Evolutionary conservation across 768 basidiomycete species (phyloP), one percentile per base, ranked within the genome.

Genomic region (Hygrocybe punicea): DNA sequence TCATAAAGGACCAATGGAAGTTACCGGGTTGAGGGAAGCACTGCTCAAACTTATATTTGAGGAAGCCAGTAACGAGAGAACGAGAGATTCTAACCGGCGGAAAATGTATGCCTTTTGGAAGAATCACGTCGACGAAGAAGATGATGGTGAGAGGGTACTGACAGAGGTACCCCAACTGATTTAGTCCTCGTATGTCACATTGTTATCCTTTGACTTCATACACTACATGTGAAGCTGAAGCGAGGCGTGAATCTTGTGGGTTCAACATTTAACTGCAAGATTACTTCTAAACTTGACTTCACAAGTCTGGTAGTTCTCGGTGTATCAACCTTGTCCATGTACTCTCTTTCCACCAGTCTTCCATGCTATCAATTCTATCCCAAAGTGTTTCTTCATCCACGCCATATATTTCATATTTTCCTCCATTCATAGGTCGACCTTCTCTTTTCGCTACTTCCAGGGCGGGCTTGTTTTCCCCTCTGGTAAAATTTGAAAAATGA

Each of bases 311-410:
- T 54, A 94, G 71, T 70, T 95, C 92, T 67, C 93, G 78, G 61
- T 86, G 84, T 64, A 91, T 83, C 54, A 95, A 72, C 58, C 93
- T 76, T 37, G 78, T 84, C 91, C 92, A 96, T 50, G 92, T 95
- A 59, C 84, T 89, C 65, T 93, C 91, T 66, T 84, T 91, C 93
- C 93, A 95, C 91, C 90, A 92, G 39, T 92, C 91, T 17, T 88
- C 84, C 86, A 93, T 89, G 51, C 78, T 77, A 60, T 87, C 82
- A 35, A 96, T 86, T 42, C 86, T 79, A 39, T 88, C 88, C 87
- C 93, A 95, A 13, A 96, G 70, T 1, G 82, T 81, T 67, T 94
- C 91, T 69, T 95, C 93, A 55, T 89, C 86, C 2, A 91, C 76
- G 6, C 89, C 89, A 65, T 94, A 93, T 57, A 92, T 87, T 64